Evolutionary conservation across 2,329 filamentous ascomycete species (phyloP).

Genomic region (Metarhizium sp.): DNA sequence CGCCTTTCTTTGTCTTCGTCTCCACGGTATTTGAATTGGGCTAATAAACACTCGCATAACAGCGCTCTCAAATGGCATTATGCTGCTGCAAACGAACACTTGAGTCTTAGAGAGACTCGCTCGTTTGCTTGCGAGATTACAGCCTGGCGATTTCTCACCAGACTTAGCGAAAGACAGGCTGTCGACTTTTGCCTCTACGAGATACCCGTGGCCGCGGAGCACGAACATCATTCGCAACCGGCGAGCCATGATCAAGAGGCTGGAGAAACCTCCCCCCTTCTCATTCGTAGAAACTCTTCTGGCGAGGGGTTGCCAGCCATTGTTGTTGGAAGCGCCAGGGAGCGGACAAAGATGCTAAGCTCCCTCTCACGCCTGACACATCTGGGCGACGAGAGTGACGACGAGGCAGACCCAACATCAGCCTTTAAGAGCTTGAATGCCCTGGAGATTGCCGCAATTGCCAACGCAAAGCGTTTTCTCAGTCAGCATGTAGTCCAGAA

Average conservation of each 20-base stretch:
- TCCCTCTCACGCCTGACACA: slow-evolving; percentile 46
- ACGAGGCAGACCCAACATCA: slow-evolving; percentile 53
- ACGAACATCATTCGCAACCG: slow-evolving; percentile 5
- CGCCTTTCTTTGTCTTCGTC: background rate
- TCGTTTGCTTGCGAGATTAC: slow-evolving; percentile 72
- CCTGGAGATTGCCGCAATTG: slow-evolving; percentile 75
- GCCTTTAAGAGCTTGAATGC: slow-evolving; percentile 75
- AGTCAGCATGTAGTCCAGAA: slow-evolving; percentile 73
- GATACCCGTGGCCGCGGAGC: slow-evolving; percentile 40
- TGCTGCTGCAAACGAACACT: slow-evolving; percentile 51
- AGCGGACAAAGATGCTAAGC: slow-evolving; percentile 39
- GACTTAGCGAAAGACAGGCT: slow-evolving; percentile 61
- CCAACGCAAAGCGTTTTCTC: slow-evolving; percentile 75
- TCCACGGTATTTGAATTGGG: background rate
- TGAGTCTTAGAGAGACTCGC: slow-evolving; percentile 57
- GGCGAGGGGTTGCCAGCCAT: slow-evolving; percentile 11
- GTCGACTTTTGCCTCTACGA: slow-evolving; percentile 69
- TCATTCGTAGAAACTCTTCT: slow-evolving; percentile 23
- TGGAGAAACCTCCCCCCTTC: slow-evolving; percentile 38
- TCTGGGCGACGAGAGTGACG: slow-evolving; percentile 25
- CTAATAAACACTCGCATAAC: background rate
- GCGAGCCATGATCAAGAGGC: slow-evolving; percentile 27
- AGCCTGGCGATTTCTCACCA: slow-evolving; percentile 67
- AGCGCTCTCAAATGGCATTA: slow-evolving; percentile 72
- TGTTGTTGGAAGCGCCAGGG: slow-evolving; percentile 29